Base-by-base conservation (phyloP, 768 basidiomycete genomes). In the Lactifluus hygrophoroides region DNA sequence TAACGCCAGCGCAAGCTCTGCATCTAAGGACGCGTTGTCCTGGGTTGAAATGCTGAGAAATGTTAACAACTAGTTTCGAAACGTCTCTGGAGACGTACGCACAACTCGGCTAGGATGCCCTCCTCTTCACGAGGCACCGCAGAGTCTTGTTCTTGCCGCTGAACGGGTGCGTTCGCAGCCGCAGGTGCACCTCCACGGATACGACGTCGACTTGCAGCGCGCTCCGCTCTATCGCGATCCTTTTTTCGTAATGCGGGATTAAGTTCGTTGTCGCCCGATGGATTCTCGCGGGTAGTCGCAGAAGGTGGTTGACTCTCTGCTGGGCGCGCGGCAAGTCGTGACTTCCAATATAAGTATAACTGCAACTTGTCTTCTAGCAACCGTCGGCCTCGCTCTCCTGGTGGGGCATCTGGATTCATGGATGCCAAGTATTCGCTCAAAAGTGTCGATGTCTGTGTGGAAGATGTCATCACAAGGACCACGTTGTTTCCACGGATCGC, bases 391-490 rank as follows among this genome's bases (percentile, higher is more conserved):
- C 81, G 83, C 53, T 73, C 64, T 2, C 87, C 89, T 25, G 76
- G 76, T 3, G 80, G 78, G 0, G 80, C 79, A 43, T 76, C 72
- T 3, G 75, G 68, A 58, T 88, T 76, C 75, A 88, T 82, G 0
- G 75, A 74, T 0, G 84, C 80, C 7, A 98, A 78, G 71, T 90
- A 98, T 60, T 94, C 86, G 2, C 82, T 82, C 21, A 98, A 73
- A 44, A 88, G 78, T 19, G 77, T 77, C 65, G 86, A 87, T 0
- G 88, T 88, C 35, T 84, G 78, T 17, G 85, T 78, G 0, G 93
- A 92, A 0, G 86, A 83, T 3, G 87, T 82, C 94, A 99, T 95
- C 56, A 98, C 76, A 28, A 98, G 81, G 9, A 94, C 80, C 2
- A 81, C 82, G 64, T 97, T 86, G 19, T 80, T 81, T 3, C 85